Percentiles rank a stretch among this genome's conserved stretches.
Conservation (phyloP, 2,329 filamentous ascomycete genomes). For the Fusarium sp. region DNA sequence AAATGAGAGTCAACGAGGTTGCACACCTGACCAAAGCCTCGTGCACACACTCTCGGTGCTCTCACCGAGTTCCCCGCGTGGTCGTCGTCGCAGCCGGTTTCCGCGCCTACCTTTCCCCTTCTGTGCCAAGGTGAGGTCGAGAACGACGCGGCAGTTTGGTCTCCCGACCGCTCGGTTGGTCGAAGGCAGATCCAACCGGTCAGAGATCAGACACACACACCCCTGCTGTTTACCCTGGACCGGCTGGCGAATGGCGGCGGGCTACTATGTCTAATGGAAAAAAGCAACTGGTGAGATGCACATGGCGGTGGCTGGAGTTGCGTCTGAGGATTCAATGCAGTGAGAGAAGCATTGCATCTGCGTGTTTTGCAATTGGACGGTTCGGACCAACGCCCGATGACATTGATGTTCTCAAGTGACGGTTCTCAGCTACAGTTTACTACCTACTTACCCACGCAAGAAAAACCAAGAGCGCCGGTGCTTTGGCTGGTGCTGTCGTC, state of each 20-base stretch:
- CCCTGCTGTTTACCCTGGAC: constrained; percentile 6
- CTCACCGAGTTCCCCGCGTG: constrained; percentile 22
- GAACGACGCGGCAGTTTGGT: not conserved
- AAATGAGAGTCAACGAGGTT: constrained; percentile 1
- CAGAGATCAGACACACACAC: not conserved
- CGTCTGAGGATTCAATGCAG: constrained; percentile 5
- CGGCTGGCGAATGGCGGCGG: not conserved
- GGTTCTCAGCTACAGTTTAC: not conserved
- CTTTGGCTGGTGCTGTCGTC: not conserved
- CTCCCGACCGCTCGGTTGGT: constrained; percentile 6
- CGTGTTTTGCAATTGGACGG: not conserved
- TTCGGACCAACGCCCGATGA: not conserved
- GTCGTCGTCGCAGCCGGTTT: constrained; percentile 18
- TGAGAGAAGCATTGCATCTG: not conserved
- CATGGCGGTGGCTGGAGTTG: constrained; percentile 1
- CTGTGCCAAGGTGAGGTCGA: constrained; percentile 22
- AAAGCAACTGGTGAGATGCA: not conserved
- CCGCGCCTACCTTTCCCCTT: constrained; percentile 24
- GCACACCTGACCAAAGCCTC: constrained; percentile 33
- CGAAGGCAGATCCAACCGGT: not conserved
- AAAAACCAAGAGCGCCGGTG: not conserved
- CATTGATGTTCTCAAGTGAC: not conserved
- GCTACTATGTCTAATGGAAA: not conserved
- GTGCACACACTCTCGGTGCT: constrained; percentile 8
- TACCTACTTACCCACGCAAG: not conserved